Evolutionary conservation across 345 rosid species (phyloP), one percentile per base, ranked within the genome.

Genomic region (Turnera subulata): DNA sequence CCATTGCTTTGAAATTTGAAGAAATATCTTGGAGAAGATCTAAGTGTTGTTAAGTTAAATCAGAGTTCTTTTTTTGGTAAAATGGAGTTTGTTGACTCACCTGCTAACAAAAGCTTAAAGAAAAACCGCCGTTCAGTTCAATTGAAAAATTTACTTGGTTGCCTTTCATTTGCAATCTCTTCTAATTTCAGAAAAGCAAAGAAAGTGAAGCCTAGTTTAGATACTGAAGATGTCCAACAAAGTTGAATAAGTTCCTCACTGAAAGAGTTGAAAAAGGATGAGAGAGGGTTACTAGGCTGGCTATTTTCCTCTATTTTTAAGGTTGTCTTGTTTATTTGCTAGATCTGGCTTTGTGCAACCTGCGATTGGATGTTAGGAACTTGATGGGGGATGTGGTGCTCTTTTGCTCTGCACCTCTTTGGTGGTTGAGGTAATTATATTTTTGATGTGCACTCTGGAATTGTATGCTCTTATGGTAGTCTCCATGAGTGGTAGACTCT

Each of bases 331-430:
- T 83, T 88, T 88, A 78, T 81, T 86, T 91, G 77, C 76, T 88
- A 82, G 98, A 85, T 88, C 73, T 82, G 86, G 86, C 80, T 72
- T 80, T 75, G 74, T 79, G 83, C 81, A 59, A 84, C 72, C 70
- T 84, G 90, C 85, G 84, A 80, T 72, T 76, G 89, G 93, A 77
- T 76, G 72, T 76, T 75, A 87, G 83, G 88, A 77, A 78, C 82
- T 83, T 77, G 87, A 84, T 78, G 85, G 86, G 85, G 86, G 82
- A 78, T 84, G 84, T 67, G 82, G 76, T 84, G 84, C 81, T 68
- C 62, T 57, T 58, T 54, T 29, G 66, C 76, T 75, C 74, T 70
- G 70, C 77, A 74, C 59, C 74, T 80, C 80, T 74, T 73, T 69
- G 72, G 61, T 63, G 73, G 61, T 68, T 57, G 77, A 80, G 80